Percentiles rank a stretch among this genome's conserved stretches.
These are phyloP conservation scores for Trichosporon ovoides DNA, from an alignment of 1,284 basidiomycete species.

Conservation along the genomic window DNA sequence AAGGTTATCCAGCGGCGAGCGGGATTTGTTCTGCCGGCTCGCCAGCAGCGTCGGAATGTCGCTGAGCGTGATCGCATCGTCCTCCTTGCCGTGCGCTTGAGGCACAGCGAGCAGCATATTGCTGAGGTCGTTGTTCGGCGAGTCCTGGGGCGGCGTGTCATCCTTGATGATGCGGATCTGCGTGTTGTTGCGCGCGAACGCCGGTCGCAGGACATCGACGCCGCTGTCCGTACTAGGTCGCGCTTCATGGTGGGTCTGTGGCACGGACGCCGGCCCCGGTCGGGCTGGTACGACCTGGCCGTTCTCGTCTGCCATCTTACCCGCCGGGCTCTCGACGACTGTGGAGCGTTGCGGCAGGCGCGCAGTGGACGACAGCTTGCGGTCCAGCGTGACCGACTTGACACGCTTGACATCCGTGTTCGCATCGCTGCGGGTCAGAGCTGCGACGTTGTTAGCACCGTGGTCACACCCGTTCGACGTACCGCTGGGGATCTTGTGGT, in stretches of 20 bases:
- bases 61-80: constrained; percentile 62
- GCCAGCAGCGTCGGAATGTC: constrained; percentile 77
- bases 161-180: constrained; percentile 79
- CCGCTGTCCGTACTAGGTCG: constrained; percentile 8
- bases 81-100: constrained; percentile 50
- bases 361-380: constrained; percentile 83
- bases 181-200: constrained; percentile 74
- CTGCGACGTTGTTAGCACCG: constrained; percentile 6
- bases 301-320: constrained; percentile 69
- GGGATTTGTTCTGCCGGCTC: constrained; percentile 52
- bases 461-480: constrained; percentile 10
- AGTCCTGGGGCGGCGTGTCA: constrained; percentile 48
- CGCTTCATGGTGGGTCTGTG: constrained; percentile 6
- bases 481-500: constrained; percentile 70
- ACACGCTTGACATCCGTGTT: constrained; percentile 81
- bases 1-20: constrained; percentile 53
- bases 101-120: constrained; percentile 71
- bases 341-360: constrained; percentile 88
- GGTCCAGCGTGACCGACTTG: constrained; percentile 84
- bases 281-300: constrained; percentile 46
- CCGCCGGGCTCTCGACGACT: constrained; percentile 91
- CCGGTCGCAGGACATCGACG: constrained; percentile 59
- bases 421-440: constrained; percentile 46
- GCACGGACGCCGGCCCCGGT: constrained; percentile 20
- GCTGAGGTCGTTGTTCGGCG: constrained; percentile 46